Evolutionary conservation across 768 basidiomycete species (phyloP).

Genomic region (Gyrodon lividus): DNA sequence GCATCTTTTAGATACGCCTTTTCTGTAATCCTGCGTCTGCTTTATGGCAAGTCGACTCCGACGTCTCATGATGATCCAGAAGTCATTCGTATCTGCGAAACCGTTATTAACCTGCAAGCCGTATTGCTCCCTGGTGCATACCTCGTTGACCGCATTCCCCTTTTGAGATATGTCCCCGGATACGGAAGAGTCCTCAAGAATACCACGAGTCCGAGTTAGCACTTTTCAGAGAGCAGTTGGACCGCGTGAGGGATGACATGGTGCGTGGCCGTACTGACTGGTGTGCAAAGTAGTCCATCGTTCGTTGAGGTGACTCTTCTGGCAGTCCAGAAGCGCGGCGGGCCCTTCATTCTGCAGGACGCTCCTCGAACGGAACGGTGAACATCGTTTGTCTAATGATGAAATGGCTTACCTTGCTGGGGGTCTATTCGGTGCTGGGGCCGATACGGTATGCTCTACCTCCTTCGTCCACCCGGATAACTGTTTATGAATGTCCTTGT

Average conservation of each 20-base stretch:
- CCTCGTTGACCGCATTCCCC: conserved; percentile 36
- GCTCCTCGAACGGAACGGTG: no score
- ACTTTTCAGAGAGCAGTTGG: conserved; percentile 50
- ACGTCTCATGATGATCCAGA: conserved; percentile 23
- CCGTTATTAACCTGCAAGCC: conserved; percentile 26
- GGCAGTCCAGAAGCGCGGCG: no score
- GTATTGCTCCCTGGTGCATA: conserved; percentile 34
- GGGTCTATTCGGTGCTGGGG: no score
- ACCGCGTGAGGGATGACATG: conserved; percentile 45
- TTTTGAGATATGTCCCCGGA: conserved; percentile 50
- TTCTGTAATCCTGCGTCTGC: conserved; percentile 23
- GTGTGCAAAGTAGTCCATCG: fast-evolving
- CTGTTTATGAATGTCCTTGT: no score
- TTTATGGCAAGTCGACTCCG: conserved; percentile 21
- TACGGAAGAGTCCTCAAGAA: no score
- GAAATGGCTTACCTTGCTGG: no score
- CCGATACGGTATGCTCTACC: no score
- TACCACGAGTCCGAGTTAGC: conserved; percentile 51
- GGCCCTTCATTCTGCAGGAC: no score
- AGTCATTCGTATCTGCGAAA: conserved; percentile 15
- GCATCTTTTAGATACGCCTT: conserved; percentile 29
- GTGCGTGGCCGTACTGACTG: conserved; percentile 20
- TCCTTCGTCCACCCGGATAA: no score
- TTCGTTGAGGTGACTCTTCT: no score
- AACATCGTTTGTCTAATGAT: no score